Evolutionary conservation across 306 rosid genomes (phyloP).

Genomic region (Spatholobus suberectus): DNA sequence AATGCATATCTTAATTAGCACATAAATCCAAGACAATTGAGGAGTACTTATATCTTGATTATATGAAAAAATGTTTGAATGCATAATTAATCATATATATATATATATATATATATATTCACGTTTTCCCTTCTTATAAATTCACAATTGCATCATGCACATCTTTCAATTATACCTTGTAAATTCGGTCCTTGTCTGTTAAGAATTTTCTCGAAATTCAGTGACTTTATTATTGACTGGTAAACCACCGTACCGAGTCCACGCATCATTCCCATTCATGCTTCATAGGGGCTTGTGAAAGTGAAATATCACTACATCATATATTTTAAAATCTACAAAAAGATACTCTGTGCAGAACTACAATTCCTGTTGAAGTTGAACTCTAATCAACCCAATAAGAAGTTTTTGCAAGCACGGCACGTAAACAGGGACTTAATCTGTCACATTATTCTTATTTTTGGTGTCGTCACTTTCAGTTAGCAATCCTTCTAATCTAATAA

Average conservation of each 20-base stretch:
- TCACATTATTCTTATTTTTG: constrained; percentile 4
- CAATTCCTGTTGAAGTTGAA: constrained; percentile 24
- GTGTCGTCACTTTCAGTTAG: constrained; percentile 28
- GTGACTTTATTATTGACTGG: not conserved
- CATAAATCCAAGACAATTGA: not conserved
- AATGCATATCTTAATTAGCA: not conserved
- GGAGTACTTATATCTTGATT: not conserved
- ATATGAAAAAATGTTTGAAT: not conserved
- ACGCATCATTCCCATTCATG: constrained; percentile 4
- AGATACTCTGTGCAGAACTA: not conserved
- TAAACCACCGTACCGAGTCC: not conserved
- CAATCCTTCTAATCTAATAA: constrained; percentile 19
- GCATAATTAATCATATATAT: not conserved
- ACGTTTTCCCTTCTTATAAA: not conserved
- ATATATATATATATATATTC: too few relatives aligned
- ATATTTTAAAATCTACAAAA: constrained; percentile 1
- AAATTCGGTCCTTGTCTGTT: constrained; percentile 10
- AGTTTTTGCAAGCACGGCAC: constrained; percentile 45
- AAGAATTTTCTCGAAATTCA: not conserved
- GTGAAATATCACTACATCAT: constrained; percentile 26
- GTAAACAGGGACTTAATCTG: constrained; percentile 15
- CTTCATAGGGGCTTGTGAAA: constrained; percentile 29
- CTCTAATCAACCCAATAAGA: constrained; percentile 26
- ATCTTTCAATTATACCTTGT: not conserved
- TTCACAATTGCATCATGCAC: not conserved